Percentiles rank a stretch among this genome's conserved stretches.
phyloP scores from a whole-genome alignment of 2,329 filamentous ascomycete genomes.

The Colletotrichum chlorophyti region DNA sequence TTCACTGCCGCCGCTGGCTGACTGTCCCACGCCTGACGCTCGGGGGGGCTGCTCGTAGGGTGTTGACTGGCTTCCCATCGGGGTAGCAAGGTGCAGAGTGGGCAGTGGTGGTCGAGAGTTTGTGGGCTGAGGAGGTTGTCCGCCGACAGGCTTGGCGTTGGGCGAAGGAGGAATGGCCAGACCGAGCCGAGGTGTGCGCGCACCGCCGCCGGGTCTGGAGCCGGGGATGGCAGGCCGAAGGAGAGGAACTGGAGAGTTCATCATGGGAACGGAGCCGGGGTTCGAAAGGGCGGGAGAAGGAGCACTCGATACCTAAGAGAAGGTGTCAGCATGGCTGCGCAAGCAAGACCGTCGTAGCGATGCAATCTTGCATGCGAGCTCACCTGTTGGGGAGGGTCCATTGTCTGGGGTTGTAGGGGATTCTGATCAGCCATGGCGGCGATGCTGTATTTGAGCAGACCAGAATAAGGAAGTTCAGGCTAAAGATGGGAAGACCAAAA shows the following conservation, averaged over 20 bases:
- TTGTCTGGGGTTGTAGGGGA: slow-evolving; percentile 19
- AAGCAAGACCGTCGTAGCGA: neutral
- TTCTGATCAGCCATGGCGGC: slow-evolving; percentile 27
- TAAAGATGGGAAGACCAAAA: slow-evolving; percentile 3
- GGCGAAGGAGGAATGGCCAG: slow-evolving; percentile 90
- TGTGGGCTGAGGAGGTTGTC: slow-evolving; percentile 49
- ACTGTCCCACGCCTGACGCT: slow-evolving; percentile 62
- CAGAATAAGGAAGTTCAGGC: slow-evolving; percentile 3
- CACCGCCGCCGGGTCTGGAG: slow-evolving; percentile 64
- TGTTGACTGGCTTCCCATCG: slow-evolving; percentile 79
- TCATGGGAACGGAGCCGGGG: slow-evolving; percentile 56
- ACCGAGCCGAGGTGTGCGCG: slow-evolving; percentile 78
- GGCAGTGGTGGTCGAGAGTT: slow-evolving; percentile 70
- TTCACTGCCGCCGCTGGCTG: slow-evolving; percentile 80
- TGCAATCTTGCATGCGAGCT: neutral
- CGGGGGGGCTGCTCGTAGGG: slow-evolving; percentile 71
- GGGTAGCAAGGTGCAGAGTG: slow-evolving; percentile 85
- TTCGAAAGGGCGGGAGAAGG: slow-evolving; percentile 37
- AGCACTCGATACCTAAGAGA: slow-evolving; percentile 1
- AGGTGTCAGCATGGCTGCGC: neutral
- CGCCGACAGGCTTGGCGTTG: slow-evolving; percentile 76
- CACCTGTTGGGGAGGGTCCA: slow-evolving; percentile 30
- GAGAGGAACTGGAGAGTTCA: slow-evolving; percentile 80
- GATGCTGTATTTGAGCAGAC: neutral
- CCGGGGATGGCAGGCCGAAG: slow-evolving; percentile 85